Evolutionary conservation across 768 basidiomycete species (phyloP), one percentile per base, ranked within the genome.

Genomic region (Kwoniella dendrophila): DNA sequence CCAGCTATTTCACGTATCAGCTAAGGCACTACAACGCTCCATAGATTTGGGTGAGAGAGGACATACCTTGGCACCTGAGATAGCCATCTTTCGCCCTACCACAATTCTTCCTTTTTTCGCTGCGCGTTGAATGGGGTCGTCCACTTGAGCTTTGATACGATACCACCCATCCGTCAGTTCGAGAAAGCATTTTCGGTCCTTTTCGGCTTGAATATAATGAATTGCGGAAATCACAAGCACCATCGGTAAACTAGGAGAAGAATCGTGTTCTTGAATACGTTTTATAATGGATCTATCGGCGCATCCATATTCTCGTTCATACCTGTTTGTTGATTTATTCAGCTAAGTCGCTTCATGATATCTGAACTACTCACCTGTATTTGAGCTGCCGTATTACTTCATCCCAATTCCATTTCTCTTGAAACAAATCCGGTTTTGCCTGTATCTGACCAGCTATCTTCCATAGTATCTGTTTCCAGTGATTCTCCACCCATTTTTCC

Each of bases 91-190:
- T 65, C 87, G 83, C 1, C 96, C 96, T 4, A 89, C 81, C 40
- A 82, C 81, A 47, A 99, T 84, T 47, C 83, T 81, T 0, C 89
- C 87, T 26, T 83, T 84, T 47, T 82, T 81, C 8, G 89, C 79
- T 1, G 90, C 94, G 44, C 88, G 84, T 2, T 83, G 83, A 22
- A 99, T 81, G 2, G 89, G 84, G 20, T 80, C 79, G 77, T 98
- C 96, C 12, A 90, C 82, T 47, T 83, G 83, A 0, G 92, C 90
- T 14, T 86, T 85, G 6, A 98, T 82, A 29, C 87, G 82, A 71
- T 99, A 99, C 96, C 96, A 99, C 14, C 96, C 96, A 74, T 99
- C 96, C 0, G 92, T 93, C n/a, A 98, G 81, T 78, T 97, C 96
- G 5, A 99, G 79, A 66, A 87, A 85, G 0, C 87, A 52, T 0